Conservation (phyloP, 1,284 basidiomycete genomes). For the Grifola frondosa region DNA sequence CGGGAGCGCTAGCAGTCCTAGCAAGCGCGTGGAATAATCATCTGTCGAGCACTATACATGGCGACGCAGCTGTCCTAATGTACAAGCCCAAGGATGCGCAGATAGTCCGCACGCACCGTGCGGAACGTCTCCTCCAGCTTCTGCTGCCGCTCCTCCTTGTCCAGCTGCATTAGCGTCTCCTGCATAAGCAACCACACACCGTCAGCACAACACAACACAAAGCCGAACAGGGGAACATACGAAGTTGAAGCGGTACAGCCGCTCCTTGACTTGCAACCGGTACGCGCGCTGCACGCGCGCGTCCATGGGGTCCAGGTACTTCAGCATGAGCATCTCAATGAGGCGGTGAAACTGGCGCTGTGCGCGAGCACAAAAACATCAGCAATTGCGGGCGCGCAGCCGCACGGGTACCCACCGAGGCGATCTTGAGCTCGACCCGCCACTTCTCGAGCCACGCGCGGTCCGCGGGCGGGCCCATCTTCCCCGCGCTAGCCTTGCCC, state of each 20-base stretch:
- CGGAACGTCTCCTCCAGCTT: slow-evolving; percentile 95
- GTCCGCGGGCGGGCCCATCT: slow-evolving; percentile 75
- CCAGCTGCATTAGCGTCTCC: slow-evolving; percentile 86
- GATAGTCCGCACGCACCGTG: slow-evolving; percentile 84
- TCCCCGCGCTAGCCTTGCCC: slow-evolving; percentile 61
- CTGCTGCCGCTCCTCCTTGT: slow-evolving; percentile 81
- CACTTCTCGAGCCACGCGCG: slow-evolving; percentile 79
- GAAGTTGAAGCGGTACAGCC: slow-evolving; percentile 93
- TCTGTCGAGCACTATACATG: not conserved
- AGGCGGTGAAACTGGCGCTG: slow-evolving; percentile 93
- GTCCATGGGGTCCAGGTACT: slow-evolving; percentile 69
- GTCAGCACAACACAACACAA: not conserved
- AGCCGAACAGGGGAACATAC: slow-evolving; percentile 49
- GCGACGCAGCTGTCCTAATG: slow-evolving; percentile 12
- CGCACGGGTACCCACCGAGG: slow-evolving; percentile 56
- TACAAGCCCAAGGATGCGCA: slow-evolving; percentile 66
- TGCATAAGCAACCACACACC: slow-evolving; percentile 31
- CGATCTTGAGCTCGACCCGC: slow-evolving; percentile 86
- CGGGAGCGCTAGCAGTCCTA: no score
- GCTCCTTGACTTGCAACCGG: slow-evolving; percentile 87
- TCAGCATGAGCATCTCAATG: slow-evolving; percentile 87
- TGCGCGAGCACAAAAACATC: not conserved
- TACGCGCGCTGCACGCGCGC: slow-evolving; percentile 59
- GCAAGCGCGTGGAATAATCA: no score
- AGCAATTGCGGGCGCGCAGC: not conserved